Evolutionary conservation across 1,139 yeast species (phyloP), one percentile per base, ranked within the genome.

Genomic region (Blastobotrys indianensis): DNA sequence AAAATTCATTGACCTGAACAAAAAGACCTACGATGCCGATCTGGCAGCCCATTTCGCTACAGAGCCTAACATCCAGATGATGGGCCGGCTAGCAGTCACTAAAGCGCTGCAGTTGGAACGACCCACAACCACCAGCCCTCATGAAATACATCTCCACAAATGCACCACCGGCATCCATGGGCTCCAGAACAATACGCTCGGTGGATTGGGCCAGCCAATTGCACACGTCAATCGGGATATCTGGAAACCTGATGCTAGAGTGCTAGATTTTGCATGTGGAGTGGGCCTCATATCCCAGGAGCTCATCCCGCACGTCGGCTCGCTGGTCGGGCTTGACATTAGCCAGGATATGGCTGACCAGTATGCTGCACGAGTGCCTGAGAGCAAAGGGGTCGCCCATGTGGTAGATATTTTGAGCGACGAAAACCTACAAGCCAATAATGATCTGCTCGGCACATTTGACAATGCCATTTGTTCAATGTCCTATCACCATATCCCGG

Each of bases 211-310:
- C n/a, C 8, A 17, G 11, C 11, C 20, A 10, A 31, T 41, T 17
- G 12, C 2, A 11, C 23, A 36, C 25, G 15, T 41, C 12, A 35
- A 41, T n/a, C 23, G 11, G 11, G 20, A 28, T 10, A 15, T 41
- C 3, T 41, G 44, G 44, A 34, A n/a, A 5, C 23, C n/a, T 4
- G 16, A 33, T 32, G 33, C 28, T 7, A 41, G 35, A 25, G 61
- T 60, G 7, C 49, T 62, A n/a, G 66, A 62, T 41, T 60, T 62
- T 51, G 66, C 61, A 2, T 59, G 65, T 36, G 66, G 66, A 2
- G 55, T 58, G 1, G 64, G 64, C 2, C 41, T 55, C 25, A 46
- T 59, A n/a, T 51, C 58, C 38, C 55, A 52, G 45, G 44, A 51
- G 13, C 37, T 62, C 13, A 57, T 59, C 3, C 57, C 61, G 1